These are phyloP conservation scores for Dalbergia cochinchinensis DNA, from an alignment of 306 rosid species.

Conservation along the genomic window DNA sequence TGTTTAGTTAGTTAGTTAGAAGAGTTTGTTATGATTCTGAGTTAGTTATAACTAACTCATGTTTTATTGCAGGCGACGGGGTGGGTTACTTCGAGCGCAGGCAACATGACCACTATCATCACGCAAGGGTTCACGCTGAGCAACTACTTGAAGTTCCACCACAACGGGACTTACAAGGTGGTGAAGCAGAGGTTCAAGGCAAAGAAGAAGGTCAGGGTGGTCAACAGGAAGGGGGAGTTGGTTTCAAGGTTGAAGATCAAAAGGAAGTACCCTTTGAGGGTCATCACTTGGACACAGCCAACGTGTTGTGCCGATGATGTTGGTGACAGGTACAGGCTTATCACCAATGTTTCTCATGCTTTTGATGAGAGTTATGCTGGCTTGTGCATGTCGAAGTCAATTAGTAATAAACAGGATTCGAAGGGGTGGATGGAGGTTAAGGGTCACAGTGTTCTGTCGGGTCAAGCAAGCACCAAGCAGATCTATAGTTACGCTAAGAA, in stretches of 20 bases:
- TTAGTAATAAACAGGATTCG: conserved; percentile 61
- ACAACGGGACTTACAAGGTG: conserved; percentile 61
- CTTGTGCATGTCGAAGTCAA: conserved; percentile 3
- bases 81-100: conserved; percentile 76
- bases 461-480: conserved; percentile 63
- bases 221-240: conserved; percentile 38
- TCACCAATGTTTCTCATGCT: conserved; percentile 66
- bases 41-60: neutral
- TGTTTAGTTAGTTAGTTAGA: neutral
- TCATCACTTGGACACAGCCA: conserved; percentile 50
- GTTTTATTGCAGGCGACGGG: conserved; percentile 41
- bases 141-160: conserved; percentile 50
- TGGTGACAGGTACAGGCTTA: conserved; percentile 43
- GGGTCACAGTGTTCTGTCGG: conserved; percentile 75
- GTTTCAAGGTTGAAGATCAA: conserved; percentile 41
- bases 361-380: conserved; percentile 50
- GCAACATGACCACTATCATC: conserved; percentile 63
- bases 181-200: conserved; percentile 63
- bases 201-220: conserved; percentile 48
- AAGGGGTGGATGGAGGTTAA: conserved; percentile 81
- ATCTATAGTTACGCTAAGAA: conserved; percentile 49
- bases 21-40: neutral
- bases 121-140: conserved; percentile 52
- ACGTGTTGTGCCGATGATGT: neutral
- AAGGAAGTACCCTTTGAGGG: conserved; percentile 60